Evolutionary conservation across 1,284 basidiomycete species (phyloP).

Genomic region (Apiotrichum domesticum): DNA sequence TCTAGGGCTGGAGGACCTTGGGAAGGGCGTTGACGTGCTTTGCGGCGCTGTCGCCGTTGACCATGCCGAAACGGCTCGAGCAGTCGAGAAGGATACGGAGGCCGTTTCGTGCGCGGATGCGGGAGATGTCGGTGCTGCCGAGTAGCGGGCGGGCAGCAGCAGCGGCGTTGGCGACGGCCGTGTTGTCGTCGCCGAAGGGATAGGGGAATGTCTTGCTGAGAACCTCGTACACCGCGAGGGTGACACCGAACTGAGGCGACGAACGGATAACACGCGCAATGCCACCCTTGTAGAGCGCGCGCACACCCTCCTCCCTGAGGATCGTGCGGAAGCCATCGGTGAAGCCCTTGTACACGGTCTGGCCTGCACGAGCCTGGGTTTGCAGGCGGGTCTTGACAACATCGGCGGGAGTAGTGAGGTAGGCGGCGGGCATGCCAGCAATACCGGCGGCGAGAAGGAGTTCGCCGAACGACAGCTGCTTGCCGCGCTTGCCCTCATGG

Average conservation of each 20-base stretch:
- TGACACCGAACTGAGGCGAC: slow-evolving; percentile 74
- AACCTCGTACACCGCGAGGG: slow-evolving; percentile 81
- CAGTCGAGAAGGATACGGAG: slow-evolving; percentile 54
- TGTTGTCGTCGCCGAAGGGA: slow-evolving; percentile 57
- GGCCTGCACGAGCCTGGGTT: slow-evolving; percentile 87
- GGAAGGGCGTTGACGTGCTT: slow-evolving; percentile 29
- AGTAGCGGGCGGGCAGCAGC: slow-evolving; percentile 51
- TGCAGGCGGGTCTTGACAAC: slow-evolving; percentile 99
- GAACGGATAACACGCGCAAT: slow-evolving; percentile 56
- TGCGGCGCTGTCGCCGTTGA: slow-evolving; percentile 23
- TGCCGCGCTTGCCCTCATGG: slow-evolving; percentile 90
- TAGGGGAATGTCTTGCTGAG: slow-evolving; percentile 69
- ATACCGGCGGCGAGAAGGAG: slow-evolving; percentile 58
- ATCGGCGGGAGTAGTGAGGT: slow-evolving; percentile 52
- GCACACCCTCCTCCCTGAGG: slow-evolving; percentile 53
- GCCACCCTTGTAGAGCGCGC: slow-evolving; percentile 91
- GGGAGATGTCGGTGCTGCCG: slow-evolving; percentile 71
- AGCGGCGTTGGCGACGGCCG: slow-evolving; percentile 47
- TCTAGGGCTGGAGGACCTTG: slow-evolving; percentile 15
- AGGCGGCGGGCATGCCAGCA: slow-evolving; percentile 69
- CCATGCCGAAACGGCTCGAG: slow-evolving; percentile 43
- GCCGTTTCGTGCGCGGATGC: slow-evolving; percentile 86
- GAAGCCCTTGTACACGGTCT: slow-evolving; percentile 88
- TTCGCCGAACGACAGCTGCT: slow-evolving; percentile 85
- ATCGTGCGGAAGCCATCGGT: slow-evolving; percentile 86